Evolutionary conservation across 2,329 filamentous ascomycete genomes (phyloP), one percentile per base, ranked within the genome.

Genomic region (Aspergillus tubingensis): DNA sequence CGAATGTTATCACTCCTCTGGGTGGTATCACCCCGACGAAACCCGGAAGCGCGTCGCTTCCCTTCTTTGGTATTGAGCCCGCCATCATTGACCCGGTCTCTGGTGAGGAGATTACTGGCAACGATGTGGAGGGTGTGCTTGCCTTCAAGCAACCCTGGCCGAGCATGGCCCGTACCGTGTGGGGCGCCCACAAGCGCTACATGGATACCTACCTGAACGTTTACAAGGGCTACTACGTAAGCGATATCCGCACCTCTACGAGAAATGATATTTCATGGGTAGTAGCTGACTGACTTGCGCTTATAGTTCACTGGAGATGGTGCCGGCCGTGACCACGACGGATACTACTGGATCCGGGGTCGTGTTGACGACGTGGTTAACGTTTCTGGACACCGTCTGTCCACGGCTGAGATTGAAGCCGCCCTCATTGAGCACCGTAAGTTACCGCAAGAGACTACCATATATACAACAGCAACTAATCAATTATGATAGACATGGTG

Each of bases 331-430:
- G 95, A 99, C 76, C 91, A 96, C 79, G 95, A 99, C 72, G 95
- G 95, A 59, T 99, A 97, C 84, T 99, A 98, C 87, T 99, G 95
- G 95, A 99, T 99, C 76, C 91, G 95, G 64, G 95, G 95, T 67
- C 92, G 95, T 78, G 95, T 99, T 56, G 95, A 99, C 74, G 95
- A 99, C 72, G 95, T 99, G 47, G 94, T 99, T 77, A 99, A 99
- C 79, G 95, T 99, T 64, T 95, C 91, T 69, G 95, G 95, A 27
- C 95, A 99, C 79, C 90, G 95, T 76, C 85, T 99, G 64, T 98
- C 94, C 15, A 99, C 95, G 8, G 94, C 95, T 38, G 95, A 99
- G 79, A 99, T 99, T 67, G 95, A 99, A 80, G 95, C 95, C 27
- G 95, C 95, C 17, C 87, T 99, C 52, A 89, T 99, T 67, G 94